Evolutionary conservation across 345 rosid genomes (phyloP), one percentile per base, ranked within the genome.

Genomic region (Orychophragmus violaceus): DNA sequence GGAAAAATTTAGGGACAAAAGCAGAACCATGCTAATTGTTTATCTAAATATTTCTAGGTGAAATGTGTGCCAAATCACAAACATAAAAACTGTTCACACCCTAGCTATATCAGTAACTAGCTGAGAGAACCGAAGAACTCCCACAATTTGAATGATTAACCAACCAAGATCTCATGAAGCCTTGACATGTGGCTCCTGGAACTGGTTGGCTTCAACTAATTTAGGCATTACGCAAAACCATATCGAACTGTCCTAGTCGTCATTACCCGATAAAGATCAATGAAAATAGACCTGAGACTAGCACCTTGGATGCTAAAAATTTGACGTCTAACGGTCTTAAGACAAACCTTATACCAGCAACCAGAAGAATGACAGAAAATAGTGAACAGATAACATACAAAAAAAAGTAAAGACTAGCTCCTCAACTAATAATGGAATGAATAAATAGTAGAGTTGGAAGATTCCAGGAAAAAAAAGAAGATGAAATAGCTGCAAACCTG

Each of bases 401-500:
- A 44, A 41, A 53, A 22, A 62, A 44, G 39, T 52, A 18, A 30
- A 30, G 22, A 46, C 49, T 23, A 25, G 50, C 41, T 54, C 33
- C 67, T 32, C 16, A 39, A 17, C 63, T 28, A 57, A 28, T 19
- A 36, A 19, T 21, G 14, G 53, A 48, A 36, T 33, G 18, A 36
- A 48, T 10, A 45, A 19, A 63, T 35, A 12, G 4, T 16, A 57
- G 44, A 55, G 41, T 19, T 50, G 8, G 21, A 57, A 35, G 33
- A 56, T 11, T 36, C 23, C 28, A 44, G 46, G 6, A 12, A 25
- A 24, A 4, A n/a, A 25, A 66, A 5, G 1, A 5, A 9, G 11
- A 29, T 27, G 35, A 57, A 36, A 62, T 50, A 62, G 29, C 19
- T 24, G 24, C 22, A 45, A 9, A 94, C 99, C 97, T 94, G 97